Base-by-base conservation (phyloP, 257 asterid genomes). In the Leonotis leonurus region DNA sequence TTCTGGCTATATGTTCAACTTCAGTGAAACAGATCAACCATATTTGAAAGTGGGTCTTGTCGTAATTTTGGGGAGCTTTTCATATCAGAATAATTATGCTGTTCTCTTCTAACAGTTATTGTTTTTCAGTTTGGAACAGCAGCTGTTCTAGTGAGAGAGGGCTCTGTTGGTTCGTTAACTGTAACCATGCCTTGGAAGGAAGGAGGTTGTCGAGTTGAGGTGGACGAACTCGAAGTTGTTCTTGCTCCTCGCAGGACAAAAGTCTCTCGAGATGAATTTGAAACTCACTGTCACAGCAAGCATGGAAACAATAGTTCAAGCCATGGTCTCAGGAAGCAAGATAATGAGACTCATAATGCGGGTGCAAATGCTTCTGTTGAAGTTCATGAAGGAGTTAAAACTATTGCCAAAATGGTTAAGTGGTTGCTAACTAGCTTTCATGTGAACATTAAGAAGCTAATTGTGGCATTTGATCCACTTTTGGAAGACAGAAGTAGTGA, bases 361-460 rank as follows among this genome's bases (percentile, higher is more conserved):
- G 66, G 37, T 44, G 69, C 68, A 32, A 77, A 59, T 68, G 66
- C 79, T 66, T 59, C 90, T 45, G 74, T 79, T 65, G 93, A 90
- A 73, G 97, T 93, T 86, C 99, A 87, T 56, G 99, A 93, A 79
- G 99, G 99, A 69, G 99, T 87, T 53, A 93, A 89, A 79, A 85
- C 97, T 56, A 75, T 93, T 67, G 99, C 97, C 68, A 89, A 83
- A 65, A 80, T 89, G 95, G 97, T 93, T 71, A 93, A 93, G 79
- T 84, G 89, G 96, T 73, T 93, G 62, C 86, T 93, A 36, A 83
- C 94, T 46, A 83, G 97, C 65, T 93, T 89, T 73, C 89, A 89
- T 12, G 90, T 89, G 56, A 86, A 80, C 68, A 70, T 89, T 53
- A 82, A 76, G 73, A 87, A 82, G 73, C 62, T 93, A 30, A 89